phyloP scores from a whole-genome alignment of 768 basidiomycete genomes.

The Russula compacta region DNA sequence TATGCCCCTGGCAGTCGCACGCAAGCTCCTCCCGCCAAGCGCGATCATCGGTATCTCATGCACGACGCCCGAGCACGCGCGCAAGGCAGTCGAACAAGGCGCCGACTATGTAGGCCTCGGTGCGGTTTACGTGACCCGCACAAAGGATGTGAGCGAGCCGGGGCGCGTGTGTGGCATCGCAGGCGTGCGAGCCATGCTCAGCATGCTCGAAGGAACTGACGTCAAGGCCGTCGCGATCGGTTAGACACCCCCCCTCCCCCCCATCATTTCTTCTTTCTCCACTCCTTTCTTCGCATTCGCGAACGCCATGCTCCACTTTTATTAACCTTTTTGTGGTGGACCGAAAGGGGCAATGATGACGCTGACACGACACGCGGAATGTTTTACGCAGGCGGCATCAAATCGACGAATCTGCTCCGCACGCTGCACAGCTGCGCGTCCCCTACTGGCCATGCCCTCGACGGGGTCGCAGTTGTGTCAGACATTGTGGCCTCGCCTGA shows the following conservation, averaged over 20 bases:
- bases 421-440: conserved; percentile 67
- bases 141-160: conserved; percentile 61
- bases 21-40: conserved; percentile 54
- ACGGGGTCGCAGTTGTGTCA: conserved; percentile 85
- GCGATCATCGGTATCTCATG: conserved; percentile 78
- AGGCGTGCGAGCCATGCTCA: conserved; percentile 59
- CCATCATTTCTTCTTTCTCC: background rate
- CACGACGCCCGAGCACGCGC: conserved; percentile 56
- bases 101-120: conserved; percentile 89
- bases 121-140: conserved; percentile 70
- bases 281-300: background rate
- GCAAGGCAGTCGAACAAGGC: conserved; percentile 47
- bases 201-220: conserved; percentile 49
- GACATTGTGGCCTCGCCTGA: conserved; percentile 64
- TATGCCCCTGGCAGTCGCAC: conserved; percentile 61
- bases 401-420: conserved; percentile 63
- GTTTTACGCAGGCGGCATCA: conserved; percentile 68
- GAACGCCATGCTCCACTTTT: no score
- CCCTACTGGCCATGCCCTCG: conserved; percentile 44
- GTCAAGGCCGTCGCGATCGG: conserved; percentile 82
- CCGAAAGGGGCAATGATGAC: background rate
- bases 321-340: no score
- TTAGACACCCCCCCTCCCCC: conserved; percentile 25
- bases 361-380: background rate
- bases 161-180: conserved; percentile 54